Evolutionary conservation across 208 protist genomes (phyloP), one percentile per base, ranked within the genome.

Genomic region (Balamuthia mandrillaris): DNA sequence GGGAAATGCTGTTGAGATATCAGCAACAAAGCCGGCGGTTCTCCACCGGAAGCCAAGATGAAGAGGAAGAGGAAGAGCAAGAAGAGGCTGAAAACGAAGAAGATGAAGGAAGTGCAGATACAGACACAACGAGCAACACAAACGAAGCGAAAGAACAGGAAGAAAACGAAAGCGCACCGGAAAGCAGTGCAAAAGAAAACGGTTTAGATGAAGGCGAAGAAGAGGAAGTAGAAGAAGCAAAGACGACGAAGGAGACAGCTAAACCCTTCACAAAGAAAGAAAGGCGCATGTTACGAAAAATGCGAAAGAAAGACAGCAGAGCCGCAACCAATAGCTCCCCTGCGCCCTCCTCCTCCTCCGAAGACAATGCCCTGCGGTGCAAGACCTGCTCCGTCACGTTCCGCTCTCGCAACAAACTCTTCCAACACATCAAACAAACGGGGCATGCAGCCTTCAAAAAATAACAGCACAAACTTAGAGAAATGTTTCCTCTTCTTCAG

Each of bases 391-490:
- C 45, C 68, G 68, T 60, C 45, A 49, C 37, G 29, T 78, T 78
- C 45, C n/a, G 7, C n/a, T 42, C 68, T 1, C 41, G 68, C 14
- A 78, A 78, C 68, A 78, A 78, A 49, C 68, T 78, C 68, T 78
- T 78, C 47, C 68, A 78, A 35, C 68, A 78, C 68, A 78, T 78
- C 68, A 78, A 78, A 49, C 45, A 42, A 42, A 78, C 37, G 35
- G 68, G 68, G 12, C 68, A 78, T 49, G 68, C 68, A n/a, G 45
- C 52, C 45, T 49, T 78, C 68, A 78, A 78, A 27, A 60, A 51
- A 58, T 18, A 29, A 12, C 33, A 24, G 14, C 6, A 12, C 24
- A 12, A 63, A 29, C 56, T n/a, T n/a, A n/a, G n/a, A n/a, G n/a
- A n/a, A n/a, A n/a, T n/a, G n/a, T n/a, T n/a, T n/a, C n/a, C n/a